Conservation (phyloP, 805 yeast species). For the Wickerhamomyces bovis region DNA sequence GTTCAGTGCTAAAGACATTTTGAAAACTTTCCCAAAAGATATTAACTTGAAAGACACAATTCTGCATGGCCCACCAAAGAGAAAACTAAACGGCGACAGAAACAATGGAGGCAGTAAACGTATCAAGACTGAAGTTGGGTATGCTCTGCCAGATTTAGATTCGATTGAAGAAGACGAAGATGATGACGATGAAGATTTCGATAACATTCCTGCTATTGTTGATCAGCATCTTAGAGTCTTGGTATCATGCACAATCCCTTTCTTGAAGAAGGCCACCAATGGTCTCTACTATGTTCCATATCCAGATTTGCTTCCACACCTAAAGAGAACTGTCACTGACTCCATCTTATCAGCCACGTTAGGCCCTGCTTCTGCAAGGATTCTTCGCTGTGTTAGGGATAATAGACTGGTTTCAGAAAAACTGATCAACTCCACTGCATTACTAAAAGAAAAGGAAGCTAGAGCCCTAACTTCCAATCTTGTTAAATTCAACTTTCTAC, state of each 20-base stretch:
- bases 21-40: slow-evolving; percentile 32
- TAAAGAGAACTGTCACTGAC: slow-evolving; percentile 49
- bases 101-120: slow-evolving; percentile 26
- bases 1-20: slow-evolving; percentile 39
- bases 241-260: slow-evolving; percentile 48
- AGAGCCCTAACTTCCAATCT: slow-evolving; percentile 65
- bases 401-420: slow-evolving; percentile 80
- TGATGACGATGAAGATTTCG: slow-evolving; percentile 25
- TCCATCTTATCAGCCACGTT: slow-evolving; percentile 52
- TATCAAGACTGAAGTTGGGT: slow-evolving; percentile 36
- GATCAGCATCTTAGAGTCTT: slow-evolving; percentile 68
- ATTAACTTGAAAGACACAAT: slow-evolving; percentile 43
- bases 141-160: slow-evolving; percentile 19
- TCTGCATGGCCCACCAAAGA: slow-evolving; percentile 33
- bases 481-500: slow-evolving; percentile 64
- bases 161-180: slow-evolving; percentile 20
- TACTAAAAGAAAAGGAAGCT: slow-evolving; percentile 72
- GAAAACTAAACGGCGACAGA: slow-evolving; percentile 21
- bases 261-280: slow-evolving; percentile 51
- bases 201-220: slow-evolving; percentile 31
- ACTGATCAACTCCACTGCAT: slow-evolving; percentile 63
- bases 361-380: slow-evolving; percentile 63
- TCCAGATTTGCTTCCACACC: slow-evolving; percentile 38
- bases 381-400: slow-evolving; percentile 70
- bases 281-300: slow-evolving; percentile 61